Base-by-base conservation (phyloP, 2,329 filamentous ascomycete genomes). In the Acarospora socialis region DNA sequence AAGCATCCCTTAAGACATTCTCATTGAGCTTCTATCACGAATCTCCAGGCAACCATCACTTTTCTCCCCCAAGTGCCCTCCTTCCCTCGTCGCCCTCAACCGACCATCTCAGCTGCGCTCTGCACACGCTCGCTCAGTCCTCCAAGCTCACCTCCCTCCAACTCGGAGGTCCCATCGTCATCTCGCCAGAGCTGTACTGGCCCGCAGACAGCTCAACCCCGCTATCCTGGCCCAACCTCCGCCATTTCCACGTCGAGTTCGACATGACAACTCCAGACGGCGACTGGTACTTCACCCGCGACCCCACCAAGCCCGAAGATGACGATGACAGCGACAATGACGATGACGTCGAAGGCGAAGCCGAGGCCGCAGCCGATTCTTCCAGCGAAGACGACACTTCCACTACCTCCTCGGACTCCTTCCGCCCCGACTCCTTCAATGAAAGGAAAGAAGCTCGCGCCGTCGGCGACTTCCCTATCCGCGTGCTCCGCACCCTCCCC, bases 101-200 rank as follows among this genome's bases (percentile, higher is more conserved):
- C 7, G 29, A 31, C 13, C 18, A 21, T 31, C 29, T 31, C 14
- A 31, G 29, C 19, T 10, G 6, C 18, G 29, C 29, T 14, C 29
- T 31, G 5, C 18, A 15, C 7, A n/a, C 6, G 6, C 10, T 31
- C 5, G 21, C 20, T 7, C 20, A 7, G 6, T 23, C 16, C 10
- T 7, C 6, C 16, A 21, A 8, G n/a, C 5, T 31, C 20, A 7
- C 20, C 7, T 6, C 20, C 16, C 10, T 7, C 6, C 16, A 21
- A 8, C 16, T 7, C 7, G 10, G 18, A 12, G 7, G 10, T 20
- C 5, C 6, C 8, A 15, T 31, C 13, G 6, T 26, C 29, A 23
- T 21, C 7, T 31, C 29, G n/a, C 13, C 29, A 20, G 9, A 10
- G 5, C 16, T 31, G 6, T 31, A 7, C 19, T 31, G 29, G 29